Evolutionary conservation across 2,329 filamentous ascomycete genomes (phyloP), one percentile per base, ranked within the genome.

Genomic region (Capronia coronata): DNA sequence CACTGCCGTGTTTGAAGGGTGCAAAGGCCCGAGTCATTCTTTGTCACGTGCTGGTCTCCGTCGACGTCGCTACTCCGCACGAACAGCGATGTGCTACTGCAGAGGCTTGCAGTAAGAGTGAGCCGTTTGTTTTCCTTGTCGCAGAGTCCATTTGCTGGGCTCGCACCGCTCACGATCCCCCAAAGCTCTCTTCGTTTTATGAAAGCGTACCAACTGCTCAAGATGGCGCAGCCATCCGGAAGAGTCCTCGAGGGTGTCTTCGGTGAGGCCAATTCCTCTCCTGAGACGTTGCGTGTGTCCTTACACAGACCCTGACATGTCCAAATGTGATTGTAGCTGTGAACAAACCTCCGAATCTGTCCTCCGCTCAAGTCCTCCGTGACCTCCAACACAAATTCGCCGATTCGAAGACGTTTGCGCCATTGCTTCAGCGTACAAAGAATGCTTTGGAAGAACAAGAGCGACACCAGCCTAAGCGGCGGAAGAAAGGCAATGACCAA

Each of bases 331-430:
- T 21, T 19, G 29, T 60, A 95, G 91, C 87, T 67, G 85, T 98
- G 68, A 88, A 95, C 72, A 98, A 98, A 71, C 93, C 93, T 22
- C 75, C 83, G 62, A 86, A 83, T 62, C 80, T 91, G 62, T 88
- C 85, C 65, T 97, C 91, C 27, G 90, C 90, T 43, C 87, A 94
- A 67, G 85, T 94, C 30, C 80, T 98, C 58, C 89, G 91, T 65
- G 84, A 91, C 64, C 82, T 94, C 51, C 89, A 97, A 71, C 72
- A 77, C 16, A 79, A 84, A 58, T 94, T 97, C 76, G 87, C 89
- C 60, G 79, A 82, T 9, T 97, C 93, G 1, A 65, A 71, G 21
- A 74, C 87, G 56, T 97, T 98, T 74, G 76, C 78, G 49, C 86
- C 89, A 27, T 83, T 86, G 76, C 75, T 97, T 51, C 81, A 23